Evolutionary conservation across 352 stramenopile species (phyloP).

Genomic region (Globisporangium acanthophoron): DNA sequence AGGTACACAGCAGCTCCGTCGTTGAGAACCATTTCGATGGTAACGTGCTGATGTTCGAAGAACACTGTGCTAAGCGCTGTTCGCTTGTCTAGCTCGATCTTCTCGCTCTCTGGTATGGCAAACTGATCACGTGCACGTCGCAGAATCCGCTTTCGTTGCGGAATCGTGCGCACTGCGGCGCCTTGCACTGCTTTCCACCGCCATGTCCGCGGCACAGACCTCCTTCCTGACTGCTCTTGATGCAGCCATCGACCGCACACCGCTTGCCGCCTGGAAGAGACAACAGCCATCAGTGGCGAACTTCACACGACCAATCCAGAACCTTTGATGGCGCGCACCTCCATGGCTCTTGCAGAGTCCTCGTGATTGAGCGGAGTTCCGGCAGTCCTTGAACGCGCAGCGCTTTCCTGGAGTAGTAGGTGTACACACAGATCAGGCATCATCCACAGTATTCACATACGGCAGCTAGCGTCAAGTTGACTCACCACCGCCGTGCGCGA

Average conservation of each 20-base stretch:
- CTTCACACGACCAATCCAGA: neutral
- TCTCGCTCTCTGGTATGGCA: neutral
- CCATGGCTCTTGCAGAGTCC: slow-evolving; percentile 85
- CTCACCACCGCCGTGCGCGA: slow-evolving; percentile 69
- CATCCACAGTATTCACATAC: neutral
- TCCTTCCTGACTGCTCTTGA: slow-evolving; percentile 67
- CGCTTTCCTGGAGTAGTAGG: slow-evolving; percentile 37
- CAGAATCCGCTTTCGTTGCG: slow-evolving; percentile 26
- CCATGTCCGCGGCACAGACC: slow-evolving; percentile 65
- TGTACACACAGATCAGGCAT: neutral
- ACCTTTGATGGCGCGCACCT: slow-evolving; percentile 23
- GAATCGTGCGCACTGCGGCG: slow-evolving; percentile 19
- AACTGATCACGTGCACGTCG: slow-evolving; percentile 1
- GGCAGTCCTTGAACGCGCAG: slow-evolving; percentile 51
- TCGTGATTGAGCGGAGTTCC: slow-evolving; percentile 77
- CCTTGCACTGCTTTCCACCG: slow-evolving; percentile 27
- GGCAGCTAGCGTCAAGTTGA: slow-evolving; percentile 13
- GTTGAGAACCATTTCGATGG: too few relatives aligned
- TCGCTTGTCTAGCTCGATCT: neutral
- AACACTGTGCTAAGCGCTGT: too few relatives aligned
- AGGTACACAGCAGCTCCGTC: too few relatives aligned
- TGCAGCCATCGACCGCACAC: slow-evolving; percentile 45
- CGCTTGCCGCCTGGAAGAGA: slow-evolving; percentile 49
- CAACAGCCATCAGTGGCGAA: neutral
- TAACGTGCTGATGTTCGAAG: too few relatives aligned